Evolutionary conservation across 306 rosid species (phyloP).

Genomic region (Medicago ruthenica): DNA sequence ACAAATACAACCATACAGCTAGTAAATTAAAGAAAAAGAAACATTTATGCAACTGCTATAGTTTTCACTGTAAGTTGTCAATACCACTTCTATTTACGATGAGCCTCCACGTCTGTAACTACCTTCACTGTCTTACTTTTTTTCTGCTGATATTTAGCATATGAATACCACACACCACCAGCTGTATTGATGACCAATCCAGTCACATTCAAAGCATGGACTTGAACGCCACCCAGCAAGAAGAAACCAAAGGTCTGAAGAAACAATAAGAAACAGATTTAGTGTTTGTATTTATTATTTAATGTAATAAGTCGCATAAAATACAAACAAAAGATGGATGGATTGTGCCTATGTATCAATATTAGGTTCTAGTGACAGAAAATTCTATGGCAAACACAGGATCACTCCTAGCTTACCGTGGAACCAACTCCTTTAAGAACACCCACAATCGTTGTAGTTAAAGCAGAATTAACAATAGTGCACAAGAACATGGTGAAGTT

Average conservation of each 20-base stretch:
- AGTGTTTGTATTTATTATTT: neutral
- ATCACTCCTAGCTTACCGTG: constrained; percentile 62
- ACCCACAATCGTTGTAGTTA: constrained; percentile 93
- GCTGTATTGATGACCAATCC: constrained; percentile 93
- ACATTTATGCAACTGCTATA: constrained; percentile 35
- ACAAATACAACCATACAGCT: neutral
- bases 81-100: constrained; percentile 58
- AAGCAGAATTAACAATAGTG: constrained; percentile 92
- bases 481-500: constrained; percentile 99
- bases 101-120: constrained; percentile 63
- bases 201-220: constrained; percentile 78
- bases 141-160: constrained; percentile 84
- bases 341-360: constrained; percentile 3
- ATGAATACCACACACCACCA: constrained; percentile 95
- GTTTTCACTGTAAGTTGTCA: constrained; percentile 31
- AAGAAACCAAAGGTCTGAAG: constrained; percentile 88
- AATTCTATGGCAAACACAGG: constrained; percentile 33
- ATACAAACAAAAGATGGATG: constrained; percentile 16
- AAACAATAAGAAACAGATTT: constrained; percentile 34
- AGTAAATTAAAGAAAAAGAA: constrained; percentile 24
- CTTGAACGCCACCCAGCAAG: constrained; percentile 83
- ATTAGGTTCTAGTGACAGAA: constrained; percentile 27
- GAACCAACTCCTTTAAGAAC: constrained; percentile 99
- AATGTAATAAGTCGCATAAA: neutral
- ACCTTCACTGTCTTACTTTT: constrained; percentile 60